Conservation (phyloP, 208 protist species). For the Herpetomonas tarakana region DNA sequence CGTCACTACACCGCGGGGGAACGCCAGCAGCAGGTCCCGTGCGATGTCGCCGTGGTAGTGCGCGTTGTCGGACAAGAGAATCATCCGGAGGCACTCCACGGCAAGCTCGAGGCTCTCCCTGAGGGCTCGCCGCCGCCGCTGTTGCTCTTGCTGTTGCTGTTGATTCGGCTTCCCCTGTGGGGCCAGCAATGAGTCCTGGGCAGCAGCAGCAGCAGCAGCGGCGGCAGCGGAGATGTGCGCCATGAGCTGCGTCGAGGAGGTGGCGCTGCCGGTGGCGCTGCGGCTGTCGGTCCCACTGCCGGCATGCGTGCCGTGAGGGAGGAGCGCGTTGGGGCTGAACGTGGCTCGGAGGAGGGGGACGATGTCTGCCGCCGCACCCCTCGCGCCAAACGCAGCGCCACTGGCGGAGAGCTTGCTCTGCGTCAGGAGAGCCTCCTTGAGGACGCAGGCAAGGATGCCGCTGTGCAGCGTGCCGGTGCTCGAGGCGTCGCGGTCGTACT, state of each 20-base stretch:
- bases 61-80: slow-evolving; percentile 72
- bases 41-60: slow-evolving; percentile 66
- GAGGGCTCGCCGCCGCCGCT: not conserved
- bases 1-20: slow-evolving; percentile 20
- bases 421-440: not conserved
- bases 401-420: not conserved
- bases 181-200: no score
- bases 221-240: not conserved
- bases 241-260: not conserved
- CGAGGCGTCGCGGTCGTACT: not conserved
- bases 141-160: slow-evolving; percentile 2
- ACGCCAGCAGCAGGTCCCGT: slow-evolving; percentile 36
- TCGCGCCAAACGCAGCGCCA: not conserved
- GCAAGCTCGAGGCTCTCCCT: slow-evolving; percentile 31
- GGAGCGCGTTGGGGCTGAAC: not conserved
- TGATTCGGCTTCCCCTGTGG: not conserved
- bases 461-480: slow-evolving; percentile 2
- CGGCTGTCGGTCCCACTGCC: not conserved
- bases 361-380: not conserved
- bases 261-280: not conserved
- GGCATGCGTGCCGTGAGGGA: not conserved
- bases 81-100: slow-evolving; percentile 66
- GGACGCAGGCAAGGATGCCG: not conserved
- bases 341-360: not conserved
- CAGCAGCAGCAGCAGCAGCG: not conserved